Evolutionary conservation across 2,329 filamentous ascomycete species (phyloP).

Genomic region (Anisogramma anomala): DNA sequence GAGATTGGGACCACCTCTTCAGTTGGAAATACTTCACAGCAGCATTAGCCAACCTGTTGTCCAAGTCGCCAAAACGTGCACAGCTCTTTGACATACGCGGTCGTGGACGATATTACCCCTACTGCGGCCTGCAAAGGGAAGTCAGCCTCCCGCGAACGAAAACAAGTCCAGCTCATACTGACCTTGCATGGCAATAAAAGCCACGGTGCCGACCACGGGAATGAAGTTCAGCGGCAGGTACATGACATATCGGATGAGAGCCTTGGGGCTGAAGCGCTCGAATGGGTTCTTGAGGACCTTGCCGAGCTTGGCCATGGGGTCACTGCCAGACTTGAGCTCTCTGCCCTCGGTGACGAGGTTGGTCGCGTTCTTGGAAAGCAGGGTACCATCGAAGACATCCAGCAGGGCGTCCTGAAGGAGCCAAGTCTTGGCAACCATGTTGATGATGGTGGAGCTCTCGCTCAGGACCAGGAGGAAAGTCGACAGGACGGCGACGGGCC

Average conservation of each 20-base stretch:
- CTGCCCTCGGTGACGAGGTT: conserved; percentile 63
- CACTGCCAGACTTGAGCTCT: conserved; percentile 52
- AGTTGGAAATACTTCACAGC: conserved; percentile 75
- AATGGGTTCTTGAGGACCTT: conserved; percentile 48
- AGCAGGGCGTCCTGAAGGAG: conserved; percentile 71
- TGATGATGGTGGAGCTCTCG: conserved; percentile 49
- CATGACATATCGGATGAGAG: conserved; percentile 67
- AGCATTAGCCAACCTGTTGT: conserved; percentile 37
- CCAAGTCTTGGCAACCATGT: conserved; percentile 52
- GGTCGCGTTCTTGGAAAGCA: conserved; percentile 39
- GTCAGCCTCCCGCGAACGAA: not conserved
- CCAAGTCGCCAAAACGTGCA: conserved; percentile 5
- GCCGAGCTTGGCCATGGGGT: conserved; percentile 46
- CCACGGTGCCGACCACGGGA: conserved; percentile 69
- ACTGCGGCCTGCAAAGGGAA: conserved; percentile 28
- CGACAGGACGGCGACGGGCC: conserved; percentile 65
- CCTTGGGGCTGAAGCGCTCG: conserved; percentile 43
- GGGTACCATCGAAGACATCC: conserved; percentile 76
- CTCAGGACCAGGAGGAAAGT: conserved; percentile 57
- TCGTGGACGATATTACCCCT: conserved; percentile 40
- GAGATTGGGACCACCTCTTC: conserved; percentile 62
- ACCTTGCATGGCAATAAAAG: conserved; percentile 72
- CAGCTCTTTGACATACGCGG: conserved; percentile 31
- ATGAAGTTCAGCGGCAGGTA: conserved; percentile 91
- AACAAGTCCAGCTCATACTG: conserved; percentile 13